Conservation (phyloP, 1,284 basidiomycete species). For the Rhodotorula mucilaginosa region DNA sequence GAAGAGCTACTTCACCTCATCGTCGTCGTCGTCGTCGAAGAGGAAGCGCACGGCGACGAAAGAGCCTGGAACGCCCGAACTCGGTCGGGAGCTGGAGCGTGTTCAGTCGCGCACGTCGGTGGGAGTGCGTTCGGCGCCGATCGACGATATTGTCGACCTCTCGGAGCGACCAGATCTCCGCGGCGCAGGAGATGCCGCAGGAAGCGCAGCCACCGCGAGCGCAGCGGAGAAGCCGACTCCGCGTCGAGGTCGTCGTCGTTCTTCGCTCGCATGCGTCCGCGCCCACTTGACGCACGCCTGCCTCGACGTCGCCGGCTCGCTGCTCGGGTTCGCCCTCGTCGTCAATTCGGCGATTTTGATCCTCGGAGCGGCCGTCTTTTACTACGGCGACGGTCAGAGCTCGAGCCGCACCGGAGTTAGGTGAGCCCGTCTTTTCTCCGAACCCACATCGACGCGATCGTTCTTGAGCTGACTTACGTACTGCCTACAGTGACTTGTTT, state of each 20-base stretch:
- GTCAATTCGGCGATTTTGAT: slow-evolving; percentile 67
- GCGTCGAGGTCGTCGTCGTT: not conserved
- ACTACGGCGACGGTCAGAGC: slow-evolving; percentile 53
- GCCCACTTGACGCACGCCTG: slow-evolving; percentile 76
- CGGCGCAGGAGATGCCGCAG: not conserved
- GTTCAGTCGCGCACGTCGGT: not conserved
- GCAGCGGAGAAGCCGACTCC: not conserved
- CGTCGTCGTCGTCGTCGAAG: too few relatives aligned
- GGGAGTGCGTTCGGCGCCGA: not conserved
- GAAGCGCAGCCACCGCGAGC: not conserved
- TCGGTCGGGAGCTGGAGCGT: not conserved
- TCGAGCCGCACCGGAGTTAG: not conserved
- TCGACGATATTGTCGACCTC: slow-evolving; percentile 10
- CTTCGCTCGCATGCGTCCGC: slow-evolving; percentile 60
- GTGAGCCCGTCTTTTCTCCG: not conserved
- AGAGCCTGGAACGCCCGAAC: not conserved
- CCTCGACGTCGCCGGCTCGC: slow-evolving; percentile 53
- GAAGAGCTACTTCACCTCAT: too few relatives aligned
- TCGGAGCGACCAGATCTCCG: not conserved
- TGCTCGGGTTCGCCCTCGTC: slow-evolving; percentile 77
- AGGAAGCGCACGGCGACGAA: not conserved
- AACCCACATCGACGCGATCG: too few relatives aligned
- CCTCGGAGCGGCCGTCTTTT: slow-evolving; percentile 66
- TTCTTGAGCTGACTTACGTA: too few relatives aligned
- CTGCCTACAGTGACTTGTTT: slow-evolving; percentile 58